phyloP scores from a whole-genome alignment of 768 basidiomycete genomes.

The Cystofilobasidium bisporidii region DNA sequence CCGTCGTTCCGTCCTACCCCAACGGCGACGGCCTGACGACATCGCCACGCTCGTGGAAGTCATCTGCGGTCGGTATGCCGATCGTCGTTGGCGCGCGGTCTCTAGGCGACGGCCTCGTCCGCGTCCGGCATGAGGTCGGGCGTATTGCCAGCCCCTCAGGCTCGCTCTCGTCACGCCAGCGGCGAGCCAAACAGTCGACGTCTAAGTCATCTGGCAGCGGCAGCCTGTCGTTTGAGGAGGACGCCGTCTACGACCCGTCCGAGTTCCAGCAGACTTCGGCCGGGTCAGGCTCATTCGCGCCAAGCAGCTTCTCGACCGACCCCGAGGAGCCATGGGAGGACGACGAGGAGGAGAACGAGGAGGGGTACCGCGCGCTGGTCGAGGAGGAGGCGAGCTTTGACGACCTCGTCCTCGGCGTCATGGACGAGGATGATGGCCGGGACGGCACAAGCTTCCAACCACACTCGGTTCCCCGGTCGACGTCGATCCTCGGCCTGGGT shows the following conservation, averaged over 20 bases:
- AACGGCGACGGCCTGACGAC: slow-evolving; percentile 48
- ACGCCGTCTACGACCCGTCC: slow-evolving; percentile 31
- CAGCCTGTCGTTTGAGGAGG: slow-evolving; percentile 35
- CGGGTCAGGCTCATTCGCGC: slow-evolving; percentile 26
- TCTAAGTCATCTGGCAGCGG: slow-evolving; percentile 3
- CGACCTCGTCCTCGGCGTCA: slow-evolving; percentile 37
- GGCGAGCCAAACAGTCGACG: background rate
- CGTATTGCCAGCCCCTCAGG: slow-evolving; percentile 21
- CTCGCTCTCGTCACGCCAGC: background rate
- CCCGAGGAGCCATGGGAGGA: slow-evolving; percentile 24
- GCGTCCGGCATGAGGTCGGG: slow-evolving; percentile 33
- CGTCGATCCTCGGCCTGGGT: background rate
- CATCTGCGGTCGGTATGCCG: slow-evolving; percentile 29
- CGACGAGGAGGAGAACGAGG: slow-evolving; percentile 36
- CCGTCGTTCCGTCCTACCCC: slow-evolving; percentile 67
- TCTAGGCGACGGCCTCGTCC: slow-evolving; percentile 33
- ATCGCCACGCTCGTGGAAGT: slow-evolving; percentile 25
- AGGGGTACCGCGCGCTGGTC: slow-evolving; percentile 35
- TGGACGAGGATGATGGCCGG: slow-evolving; percentile 37
- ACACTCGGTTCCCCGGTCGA: background rate
- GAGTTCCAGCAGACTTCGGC: slow-evolving; percentile 27
- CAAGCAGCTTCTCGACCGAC: slow-evolving; percentile 25
- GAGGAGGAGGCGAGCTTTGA: slow-evolving; percentile 40
- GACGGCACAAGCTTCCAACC: slow-evolving; percentile 30
- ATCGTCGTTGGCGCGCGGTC: slow-evolving; percentile 33